Base-by-base conservation (phyloP, 2,329 filamentous ascomycete species). In the Clonostachys sp. region DNA sequence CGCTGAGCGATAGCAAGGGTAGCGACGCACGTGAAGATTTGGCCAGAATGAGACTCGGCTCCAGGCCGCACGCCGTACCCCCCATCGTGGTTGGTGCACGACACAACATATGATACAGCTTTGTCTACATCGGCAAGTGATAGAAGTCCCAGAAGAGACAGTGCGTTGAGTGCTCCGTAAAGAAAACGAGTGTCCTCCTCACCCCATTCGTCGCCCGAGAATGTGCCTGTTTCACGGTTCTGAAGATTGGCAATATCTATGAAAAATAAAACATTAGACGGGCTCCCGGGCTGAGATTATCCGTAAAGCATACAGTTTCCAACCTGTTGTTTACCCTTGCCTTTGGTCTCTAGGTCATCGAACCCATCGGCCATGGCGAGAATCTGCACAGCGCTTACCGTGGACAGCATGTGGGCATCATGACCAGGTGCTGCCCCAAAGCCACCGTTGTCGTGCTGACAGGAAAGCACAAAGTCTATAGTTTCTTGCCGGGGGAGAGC, bases 401-500 rank as follows among this genome's bases (percentile, higher is more conserved):
- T 99, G 64, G 92, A 96, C 45, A 97, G 81, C 82, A 99, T 89
- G 66, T 99, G 94, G 24, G 92, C 84, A 70, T 99, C 94, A 65
- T 99, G 94, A 6, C 89, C 88, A 1, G 94, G 94, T 12, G 92
- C 91, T 46, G 94, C 91, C 43, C 91, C 91, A 62, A 99, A 97
- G 13, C 94, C 94, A 44, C 94, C 94, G 61, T 78, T 88, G 2
- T 89, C 83, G 63, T 91, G 86, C 70, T 96, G 86, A 57, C 94
- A 99, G n/a, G 87, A 91, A 45, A 96, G 79, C n/a, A 97, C 88
- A 68, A 95, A 99, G 56, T 91, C 83, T 60, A 99, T 86, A 20
- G 94, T 87, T 52, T 89, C 83, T 46, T 84, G 77, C 46, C 89
- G 83, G 12, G 92, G 87, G 10, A 99, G 80, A 4, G 87, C 90